Base-by-base conservation (phyloP, 75 land plant genomes). In the Cryptomeria japonica region DNA sequence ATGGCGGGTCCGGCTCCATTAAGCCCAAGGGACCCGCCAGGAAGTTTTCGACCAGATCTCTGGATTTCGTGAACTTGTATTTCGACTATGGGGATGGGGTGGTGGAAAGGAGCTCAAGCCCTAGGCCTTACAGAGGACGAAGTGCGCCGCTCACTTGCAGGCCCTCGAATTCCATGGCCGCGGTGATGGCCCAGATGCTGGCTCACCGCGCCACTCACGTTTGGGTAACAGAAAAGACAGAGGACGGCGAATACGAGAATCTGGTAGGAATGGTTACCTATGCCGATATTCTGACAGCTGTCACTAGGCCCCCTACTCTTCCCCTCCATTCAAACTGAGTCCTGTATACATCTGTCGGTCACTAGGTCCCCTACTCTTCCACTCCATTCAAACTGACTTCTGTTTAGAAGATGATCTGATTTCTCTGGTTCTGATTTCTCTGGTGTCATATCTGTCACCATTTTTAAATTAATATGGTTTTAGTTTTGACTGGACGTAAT, bases 121-220 rank as follows among this genome's bases (percentile, higher is more conserved):
- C 86, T 22, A n/a, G 78, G 28, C 38, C 77, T 86, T 95, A 94
- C 37, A 68, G 93, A 13, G 96, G 93, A 0, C 89, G 97, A 80
- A 91, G 93, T 80, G 90, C 94, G 19, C 95, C 97, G 16, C 87
- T 94, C 90, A 93, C 93, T 3, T 97, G 98, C 44, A 92, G 92
- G 84, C 89, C 90, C 0, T 92, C 92, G 37, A 97, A 95, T 78
- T 97, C 98, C 14, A 75, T 97, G 79, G 97, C 97, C 3, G 98
- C 98, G 2, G 98, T 97, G 41, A 94, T 97, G 98, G 97, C 97
- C 7, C 98, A 97, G 88, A 94, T 96, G 92, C 90, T 97, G 2
- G 95, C 98, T 2, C 97, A 95, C 51, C 90, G 98, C 80, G 95
- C 94, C 8, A 95, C 93, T 14, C 97, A 96, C 89, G 92, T 97